These are phyloP conservation scores for Triticum turgidum DNA, from an alignment of 176 grass and related monocot species.

Conservation along the genomic window DNA sequence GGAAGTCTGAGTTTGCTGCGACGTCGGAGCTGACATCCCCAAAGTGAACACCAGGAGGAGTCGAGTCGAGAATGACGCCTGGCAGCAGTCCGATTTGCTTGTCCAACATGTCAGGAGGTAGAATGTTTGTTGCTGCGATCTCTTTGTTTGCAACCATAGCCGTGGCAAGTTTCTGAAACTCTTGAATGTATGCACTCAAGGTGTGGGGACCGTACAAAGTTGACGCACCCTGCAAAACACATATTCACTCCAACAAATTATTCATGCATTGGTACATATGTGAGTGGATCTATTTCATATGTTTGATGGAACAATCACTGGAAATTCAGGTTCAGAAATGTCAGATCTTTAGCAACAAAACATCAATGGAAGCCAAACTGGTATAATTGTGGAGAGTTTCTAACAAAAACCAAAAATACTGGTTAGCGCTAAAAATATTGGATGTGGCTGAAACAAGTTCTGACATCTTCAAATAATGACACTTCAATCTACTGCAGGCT, in stretches of 20 bases:
- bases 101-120: constrained; percentile 79
- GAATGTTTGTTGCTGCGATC: constrained; percentile 37
- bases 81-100: constrained; percentile 87
- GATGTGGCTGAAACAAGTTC: constrained; percentile 19
- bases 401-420: too few relatives aligned
- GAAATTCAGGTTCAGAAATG: background rate
- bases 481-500: background rate
- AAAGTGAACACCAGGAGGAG: too few relatives aligned
- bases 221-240: constrained; percentile 66
- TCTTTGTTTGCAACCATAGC: constrained; percentile 59
- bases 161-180: constrained; percentile 82
- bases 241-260: constrained; percentile 21
- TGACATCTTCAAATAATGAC: background rate
- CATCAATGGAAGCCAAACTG: background rate
- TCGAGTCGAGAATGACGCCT: constrained; percentile 51
- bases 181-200: constrained; percentile 89
- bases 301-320: background rate
- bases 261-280: background rate
- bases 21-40: too few relatives aligned
- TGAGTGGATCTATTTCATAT: background rate
- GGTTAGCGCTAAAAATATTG: background rate
- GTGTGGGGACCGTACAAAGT: constrained; percentile 93
- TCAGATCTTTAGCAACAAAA: background rate
- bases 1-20: too few relatives aligned
- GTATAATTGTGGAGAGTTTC: too few relatives aligned